Evolutionary conservation across 192 early-diverging fungal genomes (phyloP), one percentile per base, ranked within the genome.

Genomic region (Phlyctochytrium arcticum): DNA sequence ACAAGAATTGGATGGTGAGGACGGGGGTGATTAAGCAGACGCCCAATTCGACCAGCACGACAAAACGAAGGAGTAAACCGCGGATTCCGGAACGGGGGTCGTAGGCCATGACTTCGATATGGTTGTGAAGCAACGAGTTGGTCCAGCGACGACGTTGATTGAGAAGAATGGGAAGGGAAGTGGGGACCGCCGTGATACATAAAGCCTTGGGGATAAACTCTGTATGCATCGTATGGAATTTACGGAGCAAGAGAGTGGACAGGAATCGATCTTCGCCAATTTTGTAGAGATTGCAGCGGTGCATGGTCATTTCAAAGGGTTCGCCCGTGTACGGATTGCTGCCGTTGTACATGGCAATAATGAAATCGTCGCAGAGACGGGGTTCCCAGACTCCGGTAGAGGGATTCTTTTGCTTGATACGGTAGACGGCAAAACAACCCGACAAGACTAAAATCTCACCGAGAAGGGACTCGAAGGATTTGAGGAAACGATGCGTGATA

Each of bases 371-470:
- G 39, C 39, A 44, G 39, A 44, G 39, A 12, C 39, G 39, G 39
- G 39, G 39, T 44, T 44, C 39, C 39, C 39, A 44, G 15, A n/a
- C 15, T 19, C 39, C 39, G 12, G 39, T 44, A 44, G 12, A 12
- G 39, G 39, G 39, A 44, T 44, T 44, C 39, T 44, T 44, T 44
- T 44, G 39, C 39, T 44, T 85, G 35, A 97, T 78, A 37, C 95
- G 87, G 71, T 97, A 97, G 92, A 97, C 92, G 65, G 86, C 89
- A 82, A 97, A 97, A 80, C 95, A 97, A 39, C 95, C 95, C 0
- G 80, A 78, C 0, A 81, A 57, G 48, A 79, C 81, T 3, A 78
- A 78, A 1, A 81, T 78, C 32, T 68, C 62, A 10, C 79, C 80
- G 57, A 81, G 81, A 5, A 81, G 32, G 5, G 62, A 68, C 53